Conservation (phyloP, 352 stramenopile species). For the Phytophthora tentaculata region DNA sequence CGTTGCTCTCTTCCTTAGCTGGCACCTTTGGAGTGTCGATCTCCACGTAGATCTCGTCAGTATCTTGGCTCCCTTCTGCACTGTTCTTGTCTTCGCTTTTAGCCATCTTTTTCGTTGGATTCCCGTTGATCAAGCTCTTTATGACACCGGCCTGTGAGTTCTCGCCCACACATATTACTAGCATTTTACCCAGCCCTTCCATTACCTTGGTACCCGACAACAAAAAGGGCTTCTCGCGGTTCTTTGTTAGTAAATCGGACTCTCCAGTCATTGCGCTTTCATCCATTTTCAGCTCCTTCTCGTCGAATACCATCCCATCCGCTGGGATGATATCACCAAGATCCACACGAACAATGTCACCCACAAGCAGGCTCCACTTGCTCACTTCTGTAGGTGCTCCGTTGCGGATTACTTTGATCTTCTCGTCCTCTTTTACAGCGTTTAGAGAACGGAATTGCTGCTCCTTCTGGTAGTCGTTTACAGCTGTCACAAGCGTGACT, state of each 20-base stretch:
- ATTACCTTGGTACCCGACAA: conserved; percentile 92
- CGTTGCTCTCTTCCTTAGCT: conserved; percentile 10
- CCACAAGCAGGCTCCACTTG: conserved; percentile 85
- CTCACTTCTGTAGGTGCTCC: conserved; percentile 51
- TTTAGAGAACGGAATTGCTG: conserved; percentile 89
- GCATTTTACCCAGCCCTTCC: conserved; percentile 86
- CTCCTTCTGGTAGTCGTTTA: conserved; percentile 92
- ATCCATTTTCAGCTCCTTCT: conserved; percentile 87
- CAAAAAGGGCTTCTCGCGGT: conserved; percentile 77
- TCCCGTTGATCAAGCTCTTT: conserved; percentile 68
- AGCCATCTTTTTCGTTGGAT: conserved; percentile 35
- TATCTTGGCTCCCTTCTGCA: background rate
- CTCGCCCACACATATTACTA: conserved; percentile 91
- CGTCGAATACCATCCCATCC: conserved; percentile 85
- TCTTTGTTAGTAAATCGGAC: conserved; percentile 84
- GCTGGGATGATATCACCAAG: conserved; percentile 89
- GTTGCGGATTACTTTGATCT: conserved; percentile 75
- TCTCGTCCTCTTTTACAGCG: conserved; percentile 73
- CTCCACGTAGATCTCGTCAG: conserved; percentile 35
- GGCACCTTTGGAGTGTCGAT: conserved; percentile 50
- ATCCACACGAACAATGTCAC: conserved; percentile 82
- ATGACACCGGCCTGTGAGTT: conserved; percentile 92
- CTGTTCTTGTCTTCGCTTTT: conserved; percentile 27
- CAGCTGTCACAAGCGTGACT: conserved; percentile 83
- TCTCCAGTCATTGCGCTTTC: conserved; percentile 92